phyloP scores from a whole-genome alignment of 106 monocot species.

The Acanthochlamys bracteata region DNA sequence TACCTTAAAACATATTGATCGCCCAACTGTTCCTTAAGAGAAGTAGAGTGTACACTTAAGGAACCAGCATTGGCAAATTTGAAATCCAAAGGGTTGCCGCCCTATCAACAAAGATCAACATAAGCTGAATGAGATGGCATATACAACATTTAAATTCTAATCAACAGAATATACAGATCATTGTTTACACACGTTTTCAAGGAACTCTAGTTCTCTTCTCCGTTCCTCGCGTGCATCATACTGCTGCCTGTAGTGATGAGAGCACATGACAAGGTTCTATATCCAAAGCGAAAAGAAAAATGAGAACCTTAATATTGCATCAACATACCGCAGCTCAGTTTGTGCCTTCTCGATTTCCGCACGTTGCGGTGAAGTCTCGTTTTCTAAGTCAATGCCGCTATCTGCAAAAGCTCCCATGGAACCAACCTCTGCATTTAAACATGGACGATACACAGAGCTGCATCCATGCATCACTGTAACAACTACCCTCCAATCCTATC shows the following conservation, averaged over 20 bases:
- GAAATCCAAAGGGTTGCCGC: constrained; percentile 95
- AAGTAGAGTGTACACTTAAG: constrained; percentile 75
- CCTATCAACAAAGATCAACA: constrained; percentile 28
- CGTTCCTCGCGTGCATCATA: constrained; percentile 77
- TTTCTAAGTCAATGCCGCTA: constrained; percentile 41
- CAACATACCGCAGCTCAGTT: constrained; percentile 57
- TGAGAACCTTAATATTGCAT: not conserved
- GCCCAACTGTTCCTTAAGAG: constrained; percentile 46
- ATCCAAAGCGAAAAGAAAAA: not conserved
- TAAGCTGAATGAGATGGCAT: not conserved
- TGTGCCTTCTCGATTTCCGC: constrained; percentile 80
- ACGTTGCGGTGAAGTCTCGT: constrained; percentile 65
- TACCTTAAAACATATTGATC: constrained; percentile 62
- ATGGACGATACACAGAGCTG: constrained; percentile 9
- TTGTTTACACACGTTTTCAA: constrained; percentile 48
- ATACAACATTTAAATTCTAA: not conserved
- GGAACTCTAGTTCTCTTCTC: constrained; percentile 83
- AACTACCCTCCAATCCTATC: not conserved
- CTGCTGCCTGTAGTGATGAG: constrained; percentile 48
- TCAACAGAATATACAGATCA: not conserved
- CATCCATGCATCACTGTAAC: constrained; percentile 18
- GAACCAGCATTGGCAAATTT: constrained; percentile 55
- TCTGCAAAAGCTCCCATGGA: constrained; percentile 82
- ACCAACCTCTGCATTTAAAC: constrained; percentile 45
- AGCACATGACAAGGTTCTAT: not conserved